Evolutionary conservation across 2,329 filamentous ascomycete species (phyloP), one percentile per base, ranked within the genome.

Genomic region (Fusarium nanum): DNA sequence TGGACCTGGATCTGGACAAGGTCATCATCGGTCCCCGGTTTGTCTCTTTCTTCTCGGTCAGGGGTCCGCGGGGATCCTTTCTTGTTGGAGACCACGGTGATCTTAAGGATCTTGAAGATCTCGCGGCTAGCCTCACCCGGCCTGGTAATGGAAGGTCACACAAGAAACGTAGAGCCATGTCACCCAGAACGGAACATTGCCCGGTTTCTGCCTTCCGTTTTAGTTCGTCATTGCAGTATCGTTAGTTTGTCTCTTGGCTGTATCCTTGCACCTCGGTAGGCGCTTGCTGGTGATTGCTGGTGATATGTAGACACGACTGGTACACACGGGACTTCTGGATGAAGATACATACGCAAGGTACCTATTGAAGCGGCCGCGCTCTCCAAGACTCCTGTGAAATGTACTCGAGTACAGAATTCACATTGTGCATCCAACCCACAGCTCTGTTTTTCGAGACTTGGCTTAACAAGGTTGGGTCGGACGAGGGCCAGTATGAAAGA

Each of bases 41-140:
- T 86, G 16, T 90, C 79, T 23, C 87, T 83, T 76, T 82, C 50
- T 37, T 57, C 67, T 63, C 64, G 64, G 46, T 63, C 68, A 62
- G 72, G 73, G 46, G 66, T 71, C 62, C 64, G 69, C 40, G 73
- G 72, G 28, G 69, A 76, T 56, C 76, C 74, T 40, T 80, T 75
- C 78, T 77, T 80, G 50, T 76, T 73, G 45, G 71, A 69, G 45
- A 45, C 79, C 32, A 79, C 72, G 61, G 80, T 80, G 64, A 82
- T 76, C 69, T 78, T 79, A 34, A 82, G 83, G 54, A 83, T 73
- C 64, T 78, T 77, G 32, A 81, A 83, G 54, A 83, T 74, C 65
- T 82, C 81, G 28, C 83, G 78, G 42, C 82, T 82, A 37, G 76
- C 79, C 32, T 73, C 78, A 20, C 80, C 80, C 10, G 82, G 77